Base-by-base conservation (phyloP, 768 basidiomycete species). In the Rhodosporidiobolus odoratus region DNA sequence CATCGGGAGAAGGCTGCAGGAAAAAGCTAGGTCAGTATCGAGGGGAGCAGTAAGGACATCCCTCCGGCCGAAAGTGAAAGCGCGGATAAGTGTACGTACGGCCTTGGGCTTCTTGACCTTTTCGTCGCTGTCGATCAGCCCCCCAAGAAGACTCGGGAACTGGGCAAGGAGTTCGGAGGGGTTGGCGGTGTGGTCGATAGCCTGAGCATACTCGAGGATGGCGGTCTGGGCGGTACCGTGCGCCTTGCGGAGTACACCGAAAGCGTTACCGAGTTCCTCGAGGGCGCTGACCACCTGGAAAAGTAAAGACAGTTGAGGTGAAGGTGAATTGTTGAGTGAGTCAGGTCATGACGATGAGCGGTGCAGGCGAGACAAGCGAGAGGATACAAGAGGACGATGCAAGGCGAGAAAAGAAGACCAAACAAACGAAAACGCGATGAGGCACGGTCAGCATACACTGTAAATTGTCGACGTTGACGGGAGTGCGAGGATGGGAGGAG, bases 281-380 rank as follows among this genome's bases (percentile, higher is more conserved):
- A 71, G 65, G 2, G 69, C 64, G 25, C 23, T 41, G 59, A 66
- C 60, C 40, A 66, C 69, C 69, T 71, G 50, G 16, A 10, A 3
- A 6, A n/a, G 4, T 4, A n/a, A 16, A 30, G n/a, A 15, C 6
- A 35, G n/a, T 8, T 9, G 5, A 15, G 37, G 48, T 50, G 23
- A 50, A 23, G n/a, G n/a, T n/a, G n/a, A n/a, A n/a, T n/a, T n/a
- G n/a, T n/a, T n/a, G n/a, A n/a, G n/a, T n/a, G n/a, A n/a, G n/a
- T n/a, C n/a, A n/a, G n/a, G n/a, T n/a, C n/a, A n/a, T n/a, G n/a
- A n/a, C n/a, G n/a, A n/a, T n/a, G n/a, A n/a, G n/a, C n/a, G n/a
- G 48, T 21, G 35, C 8, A 21, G 35, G 6, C 32, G 35, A 3
- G 54, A 21, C 6, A 23, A 57, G 54, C 35, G 3, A 5, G 57